Conservation (phyloP, 768 basidiomycete species). For the Collybia sordida region DNA sequence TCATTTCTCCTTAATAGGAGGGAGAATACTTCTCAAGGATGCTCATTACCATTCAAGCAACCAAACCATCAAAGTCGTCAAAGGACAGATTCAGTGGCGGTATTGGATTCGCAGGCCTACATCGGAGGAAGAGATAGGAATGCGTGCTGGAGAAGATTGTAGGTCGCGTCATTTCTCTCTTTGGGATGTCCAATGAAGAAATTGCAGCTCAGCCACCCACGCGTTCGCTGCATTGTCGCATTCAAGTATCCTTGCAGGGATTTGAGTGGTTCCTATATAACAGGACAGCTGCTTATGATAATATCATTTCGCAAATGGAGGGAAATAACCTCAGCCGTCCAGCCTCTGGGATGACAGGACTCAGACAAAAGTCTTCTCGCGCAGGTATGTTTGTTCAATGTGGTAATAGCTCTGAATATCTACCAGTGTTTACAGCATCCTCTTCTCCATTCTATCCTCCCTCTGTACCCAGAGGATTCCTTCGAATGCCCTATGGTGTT, state of each 20-base stretch:
- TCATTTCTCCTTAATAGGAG: slow-evolving; percentile 86
- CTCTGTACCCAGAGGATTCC: slow-evolving; percentile 23
- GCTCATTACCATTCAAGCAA: slow-evolving; percentile 90
- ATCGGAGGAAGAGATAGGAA: slow-evolving; percentile 66
- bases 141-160: slow-evolving; percentile 55
- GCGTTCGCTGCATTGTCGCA: slow-evolving; percentile 65
- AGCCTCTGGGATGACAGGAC: slow-evolving; percentile 35
- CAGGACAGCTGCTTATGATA: slow-evolving; percentile 84
- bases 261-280: slow-evolving; percentile 95
- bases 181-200: slow-evolving; percentile 2
- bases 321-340: slow-evolving; percentile 33
- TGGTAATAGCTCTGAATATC: neutral
- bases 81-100: slow-evolving; percentile 87
- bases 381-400: slow-evolving; percentile 30
- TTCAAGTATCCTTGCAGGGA: slow-evolving; percentile 79
- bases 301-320: slow-evolving; percentile 77
- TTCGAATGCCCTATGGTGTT: slow-evolving; percentile 36
- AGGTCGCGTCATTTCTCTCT: slow-evolving; percentile 18
- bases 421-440: slow-evolving; percentile 14
- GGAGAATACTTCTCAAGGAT: slow-evolving; percentile 87
- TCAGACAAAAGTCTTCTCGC: slow-evolving; percentile 37
- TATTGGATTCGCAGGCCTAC: slow-evolving; percentile 89
- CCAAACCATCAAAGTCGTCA: slow-evolving; percentile 81
- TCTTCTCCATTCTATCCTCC: slow-evolving; percentile 28
- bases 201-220: slow-evolving; percentile 28